These are phyloP conservation scores for Solanum paucissectum DNA, from an alignment of 257 asterid species.

Conservation along the genomic window DNA sequence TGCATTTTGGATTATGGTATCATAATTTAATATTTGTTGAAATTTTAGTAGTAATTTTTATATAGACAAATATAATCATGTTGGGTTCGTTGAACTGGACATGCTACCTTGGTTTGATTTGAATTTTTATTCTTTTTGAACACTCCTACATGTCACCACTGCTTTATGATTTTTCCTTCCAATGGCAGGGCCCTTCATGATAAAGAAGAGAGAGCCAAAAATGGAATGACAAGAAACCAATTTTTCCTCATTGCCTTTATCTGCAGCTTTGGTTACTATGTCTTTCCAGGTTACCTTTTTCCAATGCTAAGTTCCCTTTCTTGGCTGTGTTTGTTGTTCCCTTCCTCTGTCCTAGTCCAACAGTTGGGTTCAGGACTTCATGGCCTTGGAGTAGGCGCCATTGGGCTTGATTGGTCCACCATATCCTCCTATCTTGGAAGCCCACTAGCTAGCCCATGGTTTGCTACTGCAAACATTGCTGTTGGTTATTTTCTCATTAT, in stretches of 20 bases:
- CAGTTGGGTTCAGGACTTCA: conserved; percentile 94
- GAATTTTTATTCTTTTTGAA: not conserved
- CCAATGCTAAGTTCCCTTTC: conserved; percentile 78
- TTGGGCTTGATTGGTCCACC: conserved; percentile 95
- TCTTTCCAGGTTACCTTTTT: conserved; percentile 82
- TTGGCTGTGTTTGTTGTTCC: conserved; percentile 88
- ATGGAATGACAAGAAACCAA: conserved; percentile 63
- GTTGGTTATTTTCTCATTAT: conserved; percentile 64
- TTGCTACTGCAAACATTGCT: conserved; percentile 87
- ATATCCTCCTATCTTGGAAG: conserved; percentile 90
- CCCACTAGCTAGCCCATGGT: conserved; percentile 99
- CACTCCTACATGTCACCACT: not conserved
- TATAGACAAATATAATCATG: not conserved
- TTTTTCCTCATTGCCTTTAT: conserved; percentile 78
- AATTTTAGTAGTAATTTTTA: not conserved
- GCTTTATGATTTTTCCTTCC: not conserved
- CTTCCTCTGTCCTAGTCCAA: conserved; percentile 63
- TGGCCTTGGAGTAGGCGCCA: conserved; percentile 83
- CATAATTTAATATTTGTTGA: not conserved
- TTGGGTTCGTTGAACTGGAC: not conserved
- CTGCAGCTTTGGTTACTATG: conserved; percentile 86
- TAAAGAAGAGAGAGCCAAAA: conserved; percentile 61
- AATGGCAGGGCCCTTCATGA: conserved; percentile 85
- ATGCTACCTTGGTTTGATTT: not conserved
- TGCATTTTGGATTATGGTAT: not conserved